Evolutionary conservation across 1,139 yeast species (phyloP).

Genomic region (Magnusiomyces ingens): DNA sequence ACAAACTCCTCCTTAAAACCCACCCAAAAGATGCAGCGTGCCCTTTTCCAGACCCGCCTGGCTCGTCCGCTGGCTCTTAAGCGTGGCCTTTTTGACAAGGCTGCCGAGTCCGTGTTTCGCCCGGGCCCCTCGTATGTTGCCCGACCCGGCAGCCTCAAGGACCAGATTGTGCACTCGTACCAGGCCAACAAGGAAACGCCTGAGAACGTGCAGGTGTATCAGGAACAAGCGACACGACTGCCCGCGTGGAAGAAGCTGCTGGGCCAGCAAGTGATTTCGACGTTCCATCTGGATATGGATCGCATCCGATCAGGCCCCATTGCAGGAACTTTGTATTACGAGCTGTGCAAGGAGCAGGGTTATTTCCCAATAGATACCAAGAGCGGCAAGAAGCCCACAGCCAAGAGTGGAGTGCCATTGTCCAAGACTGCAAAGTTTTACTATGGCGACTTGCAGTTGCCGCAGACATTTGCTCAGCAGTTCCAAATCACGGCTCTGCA

Average conservation of each 20-base stretch:
- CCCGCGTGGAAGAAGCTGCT: slow-evolving; percentile 63
- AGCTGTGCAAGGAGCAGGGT: slow-evolving; percentile 81
- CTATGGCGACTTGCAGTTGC: slow-evolving; percentile 73
- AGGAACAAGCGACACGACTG: slow-evolving; percentile 29
- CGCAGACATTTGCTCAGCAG: slow-evolving; percentile 88
- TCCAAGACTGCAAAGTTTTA: slow-evolving; percentile 33
- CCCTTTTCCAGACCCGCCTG: too few relatives aligned
- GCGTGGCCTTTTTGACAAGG: too few relatives aligned
- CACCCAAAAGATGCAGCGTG: too few relatives aligned
- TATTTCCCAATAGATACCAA: slow-evolving; percentile 52
- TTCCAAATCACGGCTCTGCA: slow-evolving; percentile 86
- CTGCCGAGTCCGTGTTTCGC: neutral
- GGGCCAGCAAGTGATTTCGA: slow-evolving; percentile 63
- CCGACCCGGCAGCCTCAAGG: slow-evolving; percentile 11
- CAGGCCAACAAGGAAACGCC: slow-evolving; percentile 8
- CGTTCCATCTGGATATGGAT: slow-evolving; percentile 83
- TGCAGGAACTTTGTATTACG: slow-evolving; percentile 83
- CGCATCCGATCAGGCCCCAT: slow-evolving; percentile 87
- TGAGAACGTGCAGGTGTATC: slow-evolving; percentile 9
- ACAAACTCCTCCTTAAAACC: too few relatives aligned
- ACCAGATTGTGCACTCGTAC: slow-evolving; percentile 14
- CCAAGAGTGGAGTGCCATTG: slow-evolving; percentile 19
- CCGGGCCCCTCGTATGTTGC: slow-evolving; percentile 15
- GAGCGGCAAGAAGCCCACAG: slow-evolving; percentile 13
- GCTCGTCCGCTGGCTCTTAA: too few relatives aligned